These are phyloP conservation scores for Yarrowia osloensis DNA, from an alignment of 805 yeast species.

Conservation along the genomic window DNA sequence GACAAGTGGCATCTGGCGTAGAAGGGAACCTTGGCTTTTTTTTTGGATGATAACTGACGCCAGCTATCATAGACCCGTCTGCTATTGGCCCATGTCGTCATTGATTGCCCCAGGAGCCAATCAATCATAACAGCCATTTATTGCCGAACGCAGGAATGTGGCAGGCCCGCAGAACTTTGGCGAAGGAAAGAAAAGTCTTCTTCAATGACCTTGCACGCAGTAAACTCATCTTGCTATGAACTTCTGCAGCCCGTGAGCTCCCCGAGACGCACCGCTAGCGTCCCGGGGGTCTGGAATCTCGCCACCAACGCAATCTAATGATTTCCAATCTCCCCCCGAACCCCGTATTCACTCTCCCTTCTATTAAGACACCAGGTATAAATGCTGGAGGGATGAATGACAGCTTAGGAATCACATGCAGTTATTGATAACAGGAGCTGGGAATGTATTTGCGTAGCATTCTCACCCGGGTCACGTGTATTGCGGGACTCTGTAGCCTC, in stretches of 20 bases:
- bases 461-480: background rate
- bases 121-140: background rate
- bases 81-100: background rate
- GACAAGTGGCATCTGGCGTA: background rate
- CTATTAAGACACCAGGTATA: background rate
- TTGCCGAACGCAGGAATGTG: background rate
- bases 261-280: background rate
- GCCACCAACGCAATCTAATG: background rate
- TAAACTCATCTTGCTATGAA: slow-evolving; percentile 1
- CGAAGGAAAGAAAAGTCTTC: background rate
- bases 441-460: background rate
- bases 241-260: background rate
- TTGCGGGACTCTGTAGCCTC: background rate
- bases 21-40: background rate
- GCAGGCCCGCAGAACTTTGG: background rate
- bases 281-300: background rate
- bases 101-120: background rate
- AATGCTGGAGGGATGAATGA: background rate
- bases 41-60: background rate
- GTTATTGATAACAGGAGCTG: background rate
- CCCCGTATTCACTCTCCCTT: background rate
- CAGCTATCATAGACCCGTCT: background rate
- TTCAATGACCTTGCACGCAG: background rate
- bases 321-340: background rate
- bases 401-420: background rate